phyloP scores from a whole-genome alignment of 2,329 filamentous ascomycete genomes.

The Venturia asperata region DNA sequence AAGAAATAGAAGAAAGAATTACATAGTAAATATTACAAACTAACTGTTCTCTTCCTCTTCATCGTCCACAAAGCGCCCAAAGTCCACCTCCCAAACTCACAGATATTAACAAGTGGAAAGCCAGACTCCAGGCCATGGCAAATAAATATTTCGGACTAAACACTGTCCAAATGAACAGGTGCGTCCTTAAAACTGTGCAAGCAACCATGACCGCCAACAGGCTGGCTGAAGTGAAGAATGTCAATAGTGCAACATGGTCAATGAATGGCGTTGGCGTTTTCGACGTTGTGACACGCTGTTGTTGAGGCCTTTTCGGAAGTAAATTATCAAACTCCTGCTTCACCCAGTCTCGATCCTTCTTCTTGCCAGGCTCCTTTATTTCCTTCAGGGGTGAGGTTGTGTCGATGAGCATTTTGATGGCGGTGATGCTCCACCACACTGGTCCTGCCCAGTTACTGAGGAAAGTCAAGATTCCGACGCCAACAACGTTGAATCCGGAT shows the following conservation, averaged over 20 bases:
- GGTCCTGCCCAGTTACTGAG: conserved; percentile 85
- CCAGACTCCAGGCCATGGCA: conserved; percentile 78
- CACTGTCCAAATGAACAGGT: conserved; percentile 97
- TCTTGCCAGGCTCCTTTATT: not conserved
- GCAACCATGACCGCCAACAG: conserved; percentile 76
- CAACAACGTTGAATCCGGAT: conserved; percentile 66
- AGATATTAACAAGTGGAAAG: conserved; percentile 53
- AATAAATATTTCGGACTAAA: conserved; percentile 97
- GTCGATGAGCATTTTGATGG: conserved; percentile 45
- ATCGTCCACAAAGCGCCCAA: conserved; percentile 16
- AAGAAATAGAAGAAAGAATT: not conserved
- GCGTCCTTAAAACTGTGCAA: conserved; percentile 74
- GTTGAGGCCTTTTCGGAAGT: not conserved
- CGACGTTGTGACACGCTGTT: not conserved
- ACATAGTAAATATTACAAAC: not conserved
- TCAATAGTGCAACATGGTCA: conserved; percentile 56
- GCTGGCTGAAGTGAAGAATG: conserved; percentile 60
- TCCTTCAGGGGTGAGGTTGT: not conserved
- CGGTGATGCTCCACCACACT: conserved; percentile 73
- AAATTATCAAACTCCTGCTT: conserved; percentile 16
- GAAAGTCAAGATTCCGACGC: conserved; percentile 79
- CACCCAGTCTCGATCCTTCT: conserved; percentile 16
- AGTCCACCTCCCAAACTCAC: conserved; percentile 14
- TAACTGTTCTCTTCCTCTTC: not conserved
- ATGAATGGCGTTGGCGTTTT: conserved; percentile 22